phyloP scores from a whole-genome alignment of 331 rosid genomes.

The Prunus yedoensis region DNA sequence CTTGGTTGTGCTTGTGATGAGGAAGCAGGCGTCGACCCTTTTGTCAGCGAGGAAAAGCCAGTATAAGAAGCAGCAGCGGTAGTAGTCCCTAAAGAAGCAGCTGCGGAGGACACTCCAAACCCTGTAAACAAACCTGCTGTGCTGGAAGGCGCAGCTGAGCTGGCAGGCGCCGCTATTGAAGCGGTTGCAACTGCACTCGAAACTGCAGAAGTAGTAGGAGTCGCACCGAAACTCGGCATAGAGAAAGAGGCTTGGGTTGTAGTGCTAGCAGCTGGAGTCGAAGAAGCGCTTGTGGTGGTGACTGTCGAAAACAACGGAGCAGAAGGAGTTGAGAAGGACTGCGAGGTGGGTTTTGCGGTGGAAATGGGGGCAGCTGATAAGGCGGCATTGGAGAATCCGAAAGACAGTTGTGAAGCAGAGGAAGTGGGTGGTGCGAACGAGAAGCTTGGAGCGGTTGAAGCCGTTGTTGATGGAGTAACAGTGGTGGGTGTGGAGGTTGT shows the following conservation, averaged over 20 bases:
- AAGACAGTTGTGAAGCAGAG: conserved; percentile 52
- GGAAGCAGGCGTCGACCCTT: conserved; percentile 37
- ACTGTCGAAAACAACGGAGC: conserved; percentile 54
- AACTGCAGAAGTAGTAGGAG: conserved; percentile 37
- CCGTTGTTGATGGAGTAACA: conserved; percentile 27
- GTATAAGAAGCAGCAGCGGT: conserved; percentile 26
- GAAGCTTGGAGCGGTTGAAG: conserved; percentile 34
- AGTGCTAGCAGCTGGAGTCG: conserved; percentile 32
- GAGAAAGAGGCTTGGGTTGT: conserved; percentile 42
- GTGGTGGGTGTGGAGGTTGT: conserved; percentile 26
- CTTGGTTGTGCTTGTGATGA: conserved; percentile 50
- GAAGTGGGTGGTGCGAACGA: conserved; percentile 50
- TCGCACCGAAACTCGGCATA: conserved; percentile 39
- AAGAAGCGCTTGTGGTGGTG: conserved; percentile 55
- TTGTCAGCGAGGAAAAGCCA: conserved; percentile 44
- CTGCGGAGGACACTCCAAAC: conserved; percentile 39
- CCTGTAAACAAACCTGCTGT: conserved; percentile 43
- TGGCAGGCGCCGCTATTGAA: conserved; percentile 25
- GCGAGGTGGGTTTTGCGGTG: conserved; percentile 34
- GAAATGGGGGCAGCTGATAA: conserved; percentile 36
- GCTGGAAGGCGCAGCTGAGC: conserved; percentile 27
- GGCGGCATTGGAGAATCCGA: conserved; percentile 43
- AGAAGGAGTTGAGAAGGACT: conserved; percentile 43
- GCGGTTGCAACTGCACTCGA: conserved; percentile 6
- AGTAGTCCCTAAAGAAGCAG: conserved; percentile 46